phyloP scores from a whole-genome alignment of 768 basidiomycete species.

The Asterophora lycoperdoides region DNA sequence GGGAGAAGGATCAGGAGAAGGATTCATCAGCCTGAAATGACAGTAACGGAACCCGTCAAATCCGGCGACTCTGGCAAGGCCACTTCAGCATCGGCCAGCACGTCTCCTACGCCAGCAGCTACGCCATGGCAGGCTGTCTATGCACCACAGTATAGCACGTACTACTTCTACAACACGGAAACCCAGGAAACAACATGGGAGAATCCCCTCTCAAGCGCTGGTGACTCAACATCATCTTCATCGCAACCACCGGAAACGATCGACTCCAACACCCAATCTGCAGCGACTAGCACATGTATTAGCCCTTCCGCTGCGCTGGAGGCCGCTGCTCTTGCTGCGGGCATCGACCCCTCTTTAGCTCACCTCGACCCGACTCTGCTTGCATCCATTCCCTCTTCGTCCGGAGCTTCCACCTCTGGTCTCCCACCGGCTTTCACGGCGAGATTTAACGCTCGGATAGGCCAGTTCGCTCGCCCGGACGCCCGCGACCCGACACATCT shows the following conservation, averaged over 20 bases:
- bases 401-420: conserved; percentile 29
- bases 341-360: conserved; percentile 81
- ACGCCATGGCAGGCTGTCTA: conserved; percentile 77
- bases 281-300: conserved; percentile 22
- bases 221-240: conserved; percentile 15
- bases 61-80: neutral
- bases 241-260: conserved; percentile 18
- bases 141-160: conserved; percentile 71
- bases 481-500: conserved; percentile 72
- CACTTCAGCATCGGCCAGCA: neutral
- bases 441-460: conserved; percentile 80
- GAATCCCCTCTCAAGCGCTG: conserved; percentile 56
- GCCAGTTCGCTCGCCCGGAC: conserved; percentile 63
- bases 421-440: conserved; percentile 52
- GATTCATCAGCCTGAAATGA: neutral
- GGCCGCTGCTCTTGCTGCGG: conserved; percentile 69
- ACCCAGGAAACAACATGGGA: conserved; percentile 83
- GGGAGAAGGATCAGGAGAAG: neutral
- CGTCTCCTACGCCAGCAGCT: conserved; percentile 1
- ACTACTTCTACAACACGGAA: conserved; percentile 78
- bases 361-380: conserved; percentile 73
- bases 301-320: conserved; percentile 50
- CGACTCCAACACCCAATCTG: conserved; percentile 4
- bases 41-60: neutral
- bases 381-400: conserved; percentile 22